A percentile compares a stretch with the other conserved stretches of the same genome.
phyloP scores from a whole-genome alignment of 768 basidiomycete species.

The Rhizopogon roseolus region DNA sequence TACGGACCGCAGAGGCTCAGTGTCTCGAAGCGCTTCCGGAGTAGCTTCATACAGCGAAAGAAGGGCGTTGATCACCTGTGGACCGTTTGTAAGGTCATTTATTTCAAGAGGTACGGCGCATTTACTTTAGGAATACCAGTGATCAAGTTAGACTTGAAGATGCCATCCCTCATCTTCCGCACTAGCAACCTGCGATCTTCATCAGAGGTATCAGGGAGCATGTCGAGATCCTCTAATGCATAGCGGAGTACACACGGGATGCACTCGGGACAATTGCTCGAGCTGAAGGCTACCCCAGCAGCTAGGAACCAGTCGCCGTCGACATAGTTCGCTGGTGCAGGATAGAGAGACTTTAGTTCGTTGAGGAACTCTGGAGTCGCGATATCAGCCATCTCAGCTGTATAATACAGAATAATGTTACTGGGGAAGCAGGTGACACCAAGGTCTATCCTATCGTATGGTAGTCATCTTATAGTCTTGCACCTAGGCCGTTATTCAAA shows the following conservation, averaged over 20 bases:
- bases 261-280: slow-evolving; percentile 54
- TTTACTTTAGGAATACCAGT: slow-evolving; percentile 54
- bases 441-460: no score
- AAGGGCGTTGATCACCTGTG: slow-evolving; percentile 56
- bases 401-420: no score
- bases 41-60: slow-evolving; percentile 44
- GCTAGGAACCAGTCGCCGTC: slow-evolving; percentile 58
- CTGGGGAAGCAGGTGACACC: no score
- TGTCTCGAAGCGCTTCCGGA: slow-evolving; percentile 49
- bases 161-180: slow-evolving; percentile 53
- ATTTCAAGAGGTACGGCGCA: neutral
- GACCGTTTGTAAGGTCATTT: neutral
- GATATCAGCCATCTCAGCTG: slow-evolving; percentile 19
- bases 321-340: slow-evolving; percentile 21
- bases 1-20: slow-evolving; percentile 39
- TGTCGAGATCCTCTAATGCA: slow-evolving; percentile 40
- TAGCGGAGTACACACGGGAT: slow-evolving; percentile 51
- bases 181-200: slow-evolving; percentile 40
- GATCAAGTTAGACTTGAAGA: slow-evolving; percentile 58
- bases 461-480: no score
- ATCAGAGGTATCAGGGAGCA: slow-evolving; percentile 15
- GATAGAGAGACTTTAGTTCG: slow-evolving; percentile 42
- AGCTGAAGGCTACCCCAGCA: slow-evolving; percentile 51
- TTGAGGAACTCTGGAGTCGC: slow-evolving; percentile 40
- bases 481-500: no score